phyloP scores from a whole-genome alignment of 306 rosid genomes.

The Rosa multiflora region DNA sequence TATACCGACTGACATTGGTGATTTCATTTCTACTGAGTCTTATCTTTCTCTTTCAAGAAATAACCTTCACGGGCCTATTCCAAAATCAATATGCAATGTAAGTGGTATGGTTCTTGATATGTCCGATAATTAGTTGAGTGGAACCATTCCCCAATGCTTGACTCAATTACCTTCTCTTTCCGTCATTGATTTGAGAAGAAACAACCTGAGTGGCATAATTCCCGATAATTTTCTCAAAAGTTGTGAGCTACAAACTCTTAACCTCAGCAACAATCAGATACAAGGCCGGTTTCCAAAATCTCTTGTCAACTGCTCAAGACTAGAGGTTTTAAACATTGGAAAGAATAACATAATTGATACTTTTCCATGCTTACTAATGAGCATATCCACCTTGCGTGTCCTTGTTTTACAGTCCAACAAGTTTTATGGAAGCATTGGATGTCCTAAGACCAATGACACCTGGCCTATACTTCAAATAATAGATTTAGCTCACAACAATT shows the following conservation, averaged over 20 bases:
- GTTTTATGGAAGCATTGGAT: slow-evolving; percentile 13
- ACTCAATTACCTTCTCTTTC: no score
- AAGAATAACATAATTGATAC: not conserved
- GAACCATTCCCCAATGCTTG: no score
- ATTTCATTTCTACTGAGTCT: no score
- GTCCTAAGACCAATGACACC: not conserved
- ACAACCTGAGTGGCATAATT: slow-evolving; percentile 12
- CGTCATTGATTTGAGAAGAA: no score
- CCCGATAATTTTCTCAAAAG: not conserved
- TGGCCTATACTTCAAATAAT: not conserved
- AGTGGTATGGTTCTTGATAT: no score
- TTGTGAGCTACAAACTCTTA: slow-evolving; percentile 1
- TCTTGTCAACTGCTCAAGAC: slow-evolving; percentile 13
- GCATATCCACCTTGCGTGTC: not conserved
- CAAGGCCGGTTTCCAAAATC: not conserved
- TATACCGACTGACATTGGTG: no score
- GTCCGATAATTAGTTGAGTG: no score
- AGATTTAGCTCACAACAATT: not conserved
- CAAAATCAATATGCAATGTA: no score
- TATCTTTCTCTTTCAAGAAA: no score
- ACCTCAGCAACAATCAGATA: slow-evolving; percentile 16
- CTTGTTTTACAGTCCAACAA: slow-evolving; percentile 18
- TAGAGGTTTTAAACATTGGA: slow-evolving; percentile 21
- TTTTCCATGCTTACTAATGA: slow-evolving; percentile 6
- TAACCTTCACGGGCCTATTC: no score